A percentile compares a stretch with the other conserved stretches of the same genome.
Conservation (phyloP, 352 stramenopile species). For the Phytophthora idaei region DNA sequence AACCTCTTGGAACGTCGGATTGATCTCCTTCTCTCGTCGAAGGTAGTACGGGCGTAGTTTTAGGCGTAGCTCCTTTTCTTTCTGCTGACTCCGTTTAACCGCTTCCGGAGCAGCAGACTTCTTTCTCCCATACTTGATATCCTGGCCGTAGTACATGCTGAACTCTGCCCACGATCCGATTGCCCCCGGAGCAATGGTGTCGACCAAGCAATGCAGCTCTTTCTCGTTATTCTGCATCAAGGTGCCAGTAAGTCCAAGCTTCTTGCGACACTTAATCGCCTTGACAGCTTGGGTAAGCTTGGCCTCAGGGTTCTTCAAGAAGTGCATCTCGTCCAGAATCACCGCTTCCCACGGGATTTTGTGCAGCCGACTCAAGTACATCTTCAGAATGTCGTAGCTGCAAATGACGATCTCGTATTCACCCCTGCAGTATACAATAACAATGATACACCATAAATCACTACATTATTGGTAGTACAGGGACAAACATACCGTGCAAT, state of each 20-base stretch:
- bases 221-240: conserved; percentile 90
- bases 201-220: conserved; percentile 77
- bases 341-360: conserved; percentile 91
- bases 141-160: conserved; percentile 75
- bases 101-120: conserved; percentile 73
- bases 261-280: conserved; percentile 59
- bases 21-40: conserved; percentile 75
- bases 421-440: conserved; percentile 41
- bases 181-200: conserved; percentile 72
- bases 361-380: conserved; percentile 82
- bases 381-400: conserved; percentile 92
- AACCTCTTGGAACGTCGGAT: conserved; percentile 70
- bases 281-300: conserved; percentile 90
- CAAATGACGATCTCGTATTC: conserved; percentile 84
- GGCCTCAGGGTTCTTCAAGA: conserved; percentile 97
- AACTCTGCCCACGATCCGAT: conserved; percentile 74
- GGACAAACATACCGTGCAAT: conserved; percentile 54
- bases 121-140: conserved; percentile 86
- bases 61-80: conserved; percentile 68
- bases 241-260: conserved; percentile 90
- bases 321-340: conserved; percentile 99
- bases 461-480: not conserved
- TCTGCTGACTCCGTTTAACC: conserved; percentile 62
- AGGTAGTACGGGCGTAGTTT: conserved; percentile 73
- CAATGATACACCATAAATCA: not conserved